Conservation (phyloP, 1,284 basidiomycete genomes). For the Marasmius tenuissimus region DNA sequence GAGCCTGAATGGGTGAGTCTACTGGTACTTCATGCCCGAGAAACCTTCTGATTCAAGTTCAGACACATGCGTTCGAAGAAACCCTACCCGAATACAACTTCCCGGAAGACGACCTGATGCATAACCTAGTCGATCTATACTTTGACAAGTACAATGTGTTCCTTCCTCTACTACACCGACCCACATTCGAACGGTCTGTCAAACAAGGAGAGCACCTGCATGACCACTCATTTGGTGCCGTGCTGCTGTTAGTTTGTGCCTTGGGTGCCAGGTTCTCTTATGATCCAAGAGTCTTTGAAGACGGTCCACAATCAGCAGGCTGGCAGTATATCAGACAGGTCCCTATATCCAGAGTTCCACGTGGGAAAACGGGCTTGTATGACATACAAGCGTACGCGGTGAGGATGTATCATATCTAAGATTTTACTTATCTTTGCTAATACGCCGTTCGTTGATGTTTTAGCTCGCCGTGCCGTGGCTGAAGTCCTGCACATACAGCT, state of each 20-base stretch:
- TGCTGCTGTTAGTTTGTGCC: conserved; percentile 76
- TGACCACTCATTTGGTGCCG: conserved; percentile 65
- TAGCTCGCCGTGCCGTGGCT: conserved; percentile 36
- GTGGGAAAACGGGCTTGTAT: conserved; percentile 52
- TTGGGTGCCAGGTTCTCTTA: conserved; percentile 68
- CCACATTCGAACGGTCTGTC: conserved; percentile 68
- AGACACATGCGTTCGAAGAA: conserved; percentile 5
- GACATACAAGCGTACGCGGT: conserved; percentile 67
- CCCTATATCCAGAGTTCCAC: conserved; percentile 51
- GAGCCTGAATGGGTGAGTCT: conserved; percentile 27
- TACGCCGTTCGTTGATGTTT: not conserved
- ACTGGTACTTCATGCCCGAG: not conserved
- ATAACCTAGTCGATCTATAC: conserved; percentile 64
- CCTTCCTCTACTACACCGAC: conserved; percentile 76
- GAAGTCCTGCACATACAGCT: conserved; percentile 37
- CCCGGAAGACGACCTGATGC: conserved; percentile 64
- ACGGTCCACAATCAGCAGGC: conserved; percentile 63
- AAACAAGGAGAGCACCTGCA: conserved; percentile 55
- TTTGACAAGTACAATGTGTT: conserved; percentile 64
- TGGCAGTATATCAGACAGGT: conserved; percentile 77
- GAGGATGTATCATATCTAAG: conserved; percentile 23
- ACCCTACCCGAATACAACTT: conserved; percentile 36
- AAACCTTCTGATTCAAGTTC: conserved; percentile 21
- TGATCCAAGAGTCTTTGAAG: conserved; percentile 63
- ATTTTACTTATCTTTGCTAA: not conserved